Evolutionary conservation across 305 asterid genomes (phyloP).

Genomic region (Stenogyne calaminthoides): DNA sequence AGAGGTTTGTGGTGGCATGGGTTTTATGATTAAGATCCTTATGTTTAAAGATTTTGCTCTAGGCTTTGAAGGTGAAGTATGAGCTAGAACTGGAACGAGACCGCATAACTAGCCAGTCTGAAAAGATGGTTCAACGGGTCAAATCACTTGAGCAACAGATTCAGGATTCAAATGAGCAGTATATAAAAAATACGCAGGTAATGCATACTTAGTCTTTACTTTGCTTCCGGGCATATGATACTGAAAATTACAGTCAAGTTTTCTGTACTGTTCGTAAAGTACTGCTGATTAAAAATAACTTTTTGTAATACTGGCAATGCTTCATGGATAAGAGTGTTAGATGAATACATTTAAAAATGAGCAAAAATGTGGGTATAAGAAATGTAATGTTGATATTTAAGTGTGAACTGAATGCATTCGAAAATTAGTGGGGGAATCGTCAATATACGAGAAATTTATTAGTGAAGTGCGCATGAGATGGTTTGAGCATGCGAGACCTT

Average conservation of each 20-base stretch:
- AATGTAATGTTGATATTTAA: too few relatives aligned
- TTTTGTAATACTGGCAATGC: not conserved
- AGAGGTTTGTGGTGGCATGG: slow-evolving; percentile 12
- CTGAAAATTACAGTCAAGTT: slow-evolving; percentile 15
- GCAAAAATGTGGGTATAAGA: not conserved
- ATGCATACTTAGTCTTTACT: slow-evolving; percentile 22
- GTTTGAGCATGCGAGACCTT: too few relatives aligned
- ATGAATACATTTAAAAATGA: not conserved
- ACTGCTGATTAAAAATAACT: not conserved
- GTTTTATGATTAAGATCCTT: slow-evolving; percentile 26
- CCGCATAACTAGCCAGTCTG: slow-evolving; percentile 46
- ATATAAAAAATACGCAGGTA: slow-evolving; percentile 74
- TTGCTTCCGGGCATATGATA: slow-evolving; percentile 19
- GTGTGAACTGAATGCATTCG: too few relatives aligned
- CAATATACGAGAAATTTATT: too few relatives aligned
- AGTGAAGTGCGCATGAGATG: too few relatives aligned
- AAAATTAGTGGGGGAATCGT: too few relatives aligned
- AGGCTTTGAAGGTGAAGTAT: slow-evolving; percentile 70
- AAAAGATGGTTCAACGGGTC: slow-evolving; percentile 45
- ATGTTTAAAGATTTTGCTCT: slow-evolving; percentile 31
- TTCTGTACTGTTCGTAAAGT: not conserved
- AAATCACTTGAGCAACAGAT: slow-evolving; percentile 66
- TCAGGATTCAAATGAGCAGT: slow-evolving; percentile 66
- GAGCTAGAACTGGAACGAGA: slow-evolving; percentile 60
- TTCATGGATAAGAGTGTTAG: not conserved